These are phyloP conservation scores for Exophiala bonariae DNA, from an alignment of 2,329 filamentous ascomycete species.

Conservation along the genomic window DNA sequence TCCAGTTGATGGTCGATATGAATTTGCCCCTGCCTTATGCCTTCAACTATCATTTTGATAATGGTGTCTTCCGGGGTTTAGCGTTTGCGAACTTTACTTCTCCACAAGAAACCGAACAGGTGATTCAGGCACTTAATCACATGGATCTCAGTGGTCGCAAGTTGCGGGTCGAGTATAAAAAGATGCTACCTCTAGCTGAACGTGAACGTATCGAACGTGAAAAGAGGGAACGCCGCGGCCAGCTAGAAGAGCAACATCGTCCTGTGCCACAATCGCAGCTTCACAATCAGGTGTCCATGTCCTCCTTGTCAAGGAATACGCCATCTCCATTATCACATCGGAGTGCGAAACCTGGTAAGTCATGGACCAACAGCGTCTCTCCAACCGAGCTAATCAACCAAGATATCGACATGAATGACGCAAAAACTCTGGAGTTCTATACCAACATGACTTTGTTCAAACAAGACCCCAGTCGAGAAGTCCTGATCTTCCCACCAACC, in stretches of 20 bases:
- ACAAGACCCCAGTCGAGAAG: conserved; percentile 73
- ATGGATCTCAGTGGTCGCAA: conserved; percentile 94
- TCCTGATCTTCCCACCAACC: conserved; percentile 78
- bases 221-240: conserved; percentile 92
- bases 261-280: conserved; percentile 64
- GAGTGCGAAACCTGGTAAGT: conserved; percentile 43
- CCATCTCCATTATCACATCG: conserved; percentile 67
- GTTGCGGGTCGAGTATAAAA: conserved; percentile 96
- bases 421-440: conserved; percentile 82
- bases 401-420: conserved; percentile 90
- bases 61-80: conserved; percentile 91
- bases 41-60: conserved; percentile 98
- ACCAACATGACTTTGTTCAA: conserved; percentile 88
- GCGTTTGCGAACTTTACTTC: conserved; percentile 99
- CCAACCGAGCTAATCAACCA: conserved; percentile 31
- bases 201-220: conserved; percentile 94
- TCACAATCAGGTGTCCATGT: conserved; percentile 83
- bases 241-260: conserved; percentile 95
- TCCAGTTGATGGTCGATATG: conserved; percentile 90
- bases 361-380: conserved; percentile 23
- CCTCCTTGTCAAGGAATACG: conserved; percentile 68
- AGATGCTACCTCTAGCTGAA: conserved; percentile 95
- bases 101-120: conserved; percentile 85
- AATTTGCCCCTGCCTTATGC: conserved; percentile 92
- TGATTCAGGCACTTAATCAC: conserved; percentile 93